Evolutionary conservation across 768 basidiomycete genomes (phyloP), one percentile per base, ranked within the genome.

Genomic region (Polyporus arcularius): DNA sequence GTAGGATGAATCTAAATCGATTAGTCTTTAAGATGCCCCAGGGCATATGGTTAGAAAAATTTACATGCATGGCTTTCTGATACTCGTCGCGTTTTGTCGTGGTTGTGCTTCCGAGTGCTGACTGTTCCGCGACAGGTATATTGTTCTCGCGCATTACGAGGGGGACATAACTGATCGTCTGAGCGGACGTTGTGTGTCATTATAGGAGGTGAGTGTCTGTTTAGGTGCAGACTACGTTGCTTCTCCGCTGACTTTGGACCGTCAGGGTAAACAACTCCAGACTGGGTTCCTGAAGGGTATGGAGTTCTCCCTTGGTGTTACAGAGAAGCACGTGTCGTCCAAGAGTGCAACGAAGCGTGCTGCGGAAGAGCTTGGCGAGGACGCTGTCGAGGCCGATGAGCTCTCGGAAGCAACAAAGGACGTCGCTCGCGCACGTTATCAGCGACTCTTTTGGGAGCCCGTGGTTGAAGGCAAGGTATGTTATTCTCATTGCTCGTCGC

Each of bases 21-120:
- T 96, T 96, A 95, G 92, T 96, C 92, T 93, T 93, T 74, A 88
- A 92, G 92, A 92, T 88, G 68, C 63, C 63, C 72, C 51, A 76
- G 83, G 90, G 89, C 72, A 55, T 76, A 83, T 91, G 90, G 89
- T 92, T 91, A 85, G 77, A 85, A 70, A 71, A 67, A 60, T 56
- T 65, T 66, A 73, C 72, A 76, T 76, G 73, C 73, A 74, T 78
- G 73, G 70, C 73, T 76, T 74, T 76, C 73, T 75, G 74, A 75
- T 35, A 39, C 38, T 60, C 62, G 61, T 56, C 52, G 26, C 53
- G 55, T 47, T 46, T 61, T 58, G 61, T 54, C 57, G 57, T 59
- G 68, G 69, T 62, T 65, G 67, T 57, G 58, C 68, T 32, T n/a
- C 50, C 5, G 31, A 39, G n/a, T 62, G 50, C 67, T 71, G 62